Percentiles rank a stretch among this genome's conserved stretches.
Evolutionary conservation across 257 asterid genomes (phyloP).

Genomic region (Solanum medicagineum): DNA sequence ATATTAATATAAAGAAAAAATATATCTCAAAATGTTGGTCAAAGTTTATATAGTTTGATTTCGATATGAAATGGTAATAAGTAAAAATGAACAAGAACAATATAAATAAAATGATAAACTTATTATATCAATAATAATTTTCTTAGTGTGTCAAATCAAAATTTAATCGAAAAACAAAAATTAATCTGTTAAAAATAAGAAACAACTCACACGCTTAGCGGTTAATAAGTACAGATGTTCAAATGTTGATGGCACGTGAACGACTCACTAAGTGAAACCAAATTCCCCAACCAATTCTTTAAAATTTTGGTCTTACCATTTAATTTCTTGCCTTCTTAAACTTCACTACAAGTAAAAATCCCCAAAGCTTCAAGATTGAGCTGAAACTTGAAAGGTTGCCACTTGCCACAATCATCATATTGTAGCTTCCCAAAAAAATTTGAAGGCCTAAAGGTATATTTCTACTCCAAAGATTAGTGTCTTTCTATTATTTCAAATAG

Average conservation of each 20-base stretch:
- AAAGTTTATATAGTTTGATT: too few relatives aligned
- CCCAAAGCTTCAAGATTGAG: not conserved
- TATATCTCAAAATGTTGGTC: too few relatives aligned
- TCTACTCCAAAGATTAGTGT: not conserved
- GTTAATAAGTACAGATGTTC: not conserved
- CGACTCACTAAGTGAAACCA: not conserved
- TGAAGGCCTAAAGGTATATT: not conserved
- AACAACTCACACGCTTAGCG: not conserved
- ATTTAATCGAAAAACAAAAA: too few relatives aligned
- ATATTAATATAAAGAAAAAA: too few relatives aligned
- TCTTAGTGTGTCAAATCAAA: too few relatives aligned
- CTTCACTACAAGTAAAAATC: not conserved
- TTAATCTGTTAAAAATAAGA: not conserved
- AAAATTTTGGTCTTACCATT: not conserved
- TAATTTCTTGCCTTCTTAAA: not conserved
- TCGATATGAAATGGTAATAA: too few relatives aligned
- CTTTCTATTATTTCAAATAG: not conserved
- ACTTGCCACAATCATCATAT: not conserved
- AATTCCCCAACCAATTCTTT: not conserved
- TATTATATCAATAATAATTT: too few relatives aligned
- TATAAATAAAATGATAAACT: too few relatives aligned
- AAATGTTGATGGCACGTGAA: not conserved
- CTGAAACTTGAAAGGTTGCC: not conserved
- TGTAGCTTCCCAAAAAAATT: not conserved
- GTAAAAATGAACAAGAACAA: too few relatives aligned